Conservation (phyloP, 2,329 filamentous ascomycete genomes). For the Neofusicoccum sp. region DNA sequence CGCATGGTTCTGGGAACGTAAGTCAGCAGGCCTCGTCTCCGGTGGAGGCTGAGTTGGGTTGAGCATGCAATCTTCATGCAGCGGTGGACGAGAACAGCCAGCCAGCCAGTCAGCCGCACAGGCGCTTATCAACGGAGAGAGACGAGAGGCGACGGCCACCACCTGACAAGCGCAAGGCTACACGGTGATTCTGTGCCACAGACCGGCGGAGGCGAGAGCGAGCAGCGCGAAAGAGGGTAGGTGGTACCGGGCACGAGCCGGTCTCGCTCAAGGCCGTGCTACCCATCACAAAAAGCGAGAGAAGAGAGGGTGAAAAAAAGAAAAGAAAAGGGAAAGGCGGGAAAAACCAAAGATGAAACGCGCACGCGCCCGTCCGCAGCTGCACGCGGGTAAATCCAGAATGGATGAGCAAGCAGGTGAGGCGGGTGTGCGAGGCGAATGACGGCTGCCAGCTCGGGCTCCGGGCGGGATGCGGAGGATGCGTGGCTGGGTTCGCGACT, state of each 20-base stretch:
- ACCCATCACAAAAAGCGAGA: conserved; percentile 12
- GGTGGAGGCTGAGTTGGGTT: not conserved
- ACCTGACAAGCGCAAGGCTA: not conserved
- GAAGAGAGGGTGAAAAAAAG: not conserved
- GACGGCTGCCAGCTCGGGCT: not conserved
- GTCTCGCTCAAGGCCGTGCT: conserved; percentile 5
- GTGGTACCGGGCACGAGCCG: conserved; percentile 7
- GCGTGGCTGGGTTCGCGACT: not conserved
- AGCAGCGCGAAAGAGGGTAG: not conserved
- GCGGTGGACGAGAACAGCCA: not conserved
- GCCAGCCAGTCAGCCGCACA: not conserved
- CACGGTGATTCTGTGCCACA: not conserved
- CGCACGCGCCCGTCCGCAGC: conserved; percentile 14
- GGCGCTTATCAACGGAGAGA: not conserved
- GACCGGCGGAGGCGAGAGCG: not conserved
- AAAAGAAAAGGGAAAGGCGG: not conserved
- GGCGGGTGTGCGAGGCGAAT: not conserved
- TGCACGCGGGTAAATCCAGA: not conserved
- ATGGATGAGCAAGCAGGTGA: not conserved
- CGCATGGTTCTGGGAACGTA: not conserved
- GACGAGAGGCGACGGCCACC: not conserved
- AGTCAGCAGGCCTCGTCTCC: not conserved
- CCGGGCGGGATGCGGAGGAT: not conserved
- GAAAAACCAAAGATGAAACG: conserved; percentile 6
- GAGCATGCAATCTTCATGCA: not conserved